A percentile compares a stretch with the other conserved stretches of the same genome.
Conservation (phyloP, 805 yeast species). For the Candida corydali region DNA sequence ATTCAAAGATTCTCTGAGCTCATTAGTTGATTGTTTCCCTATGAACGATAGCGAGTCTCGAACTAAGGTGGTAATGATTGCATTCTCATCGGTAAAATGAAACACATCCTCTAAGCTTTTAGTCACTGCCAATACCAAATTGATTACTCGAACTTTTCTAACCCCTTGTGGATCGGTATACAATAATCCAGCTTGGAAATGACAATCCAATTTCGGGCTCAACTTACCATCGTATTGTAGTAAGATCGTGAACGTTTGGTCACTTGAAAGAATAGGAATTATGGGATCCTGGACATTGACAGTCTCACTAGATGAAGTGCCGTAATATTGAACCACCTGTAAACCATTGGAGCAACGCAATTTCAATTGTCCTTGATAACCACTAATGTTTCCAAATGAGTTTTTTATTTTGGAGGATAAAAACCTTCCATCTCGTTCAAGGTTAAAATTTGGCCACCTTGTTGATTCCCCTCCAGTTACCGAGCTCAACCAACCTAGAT, state of each 20-base stretch:
- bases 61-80: slow-evolving; percentile 35
- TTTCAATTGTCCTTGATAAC: slow-evolving; percentile 79
- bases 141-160: slow-evolving; percentile 83
- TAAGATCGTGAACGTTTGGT: slow-evolving; percentile 66
- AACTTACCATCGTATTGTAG: slow-evolving; percentile 75
- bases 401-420: slow-evolving; percentile 58
- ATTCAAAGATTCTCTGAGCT: slow-evolving; percentile 36
- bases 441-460: slow-evolving; percentile 63
- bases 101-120: slow-evolving; percentile 70
- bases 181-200: slow-evolving; percentile 85
- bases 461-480: slow-evolving; percentile 69
- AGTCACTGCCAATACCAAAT: slow-evolving; percentile 76
- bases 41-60: slow-evolving; percentile 38
- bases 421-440: slow-evolving; percentile 65
- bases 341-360: slow-evolving; percentile 86
- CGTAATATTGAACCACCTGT: slow-evolving; percentile 73
- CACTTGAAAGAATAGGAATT: slow-evolving; percentile 61
- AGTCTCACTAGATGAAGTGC: slow-evolving; percentile 33
- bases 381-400: slow-evolving; percentile 49
- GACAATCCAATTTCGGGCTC: slow-evolving; percentile 68
- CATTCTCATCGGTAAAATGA: slow-evolving; percentile 68
- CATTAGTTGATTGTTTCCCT: slow-evolving; percentile 35
- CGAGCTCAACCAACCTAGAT: slow-evolving; percentile 61
- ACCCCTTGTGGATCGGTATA: slow-evolving; percentile 76
- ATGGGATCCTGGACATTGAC: slow-evolving; percentile 53